Evolutionary conservation across 371 early-diverging fungal genomes (phyloP).

Genomic region (Smittium mucronatum): DNA sequence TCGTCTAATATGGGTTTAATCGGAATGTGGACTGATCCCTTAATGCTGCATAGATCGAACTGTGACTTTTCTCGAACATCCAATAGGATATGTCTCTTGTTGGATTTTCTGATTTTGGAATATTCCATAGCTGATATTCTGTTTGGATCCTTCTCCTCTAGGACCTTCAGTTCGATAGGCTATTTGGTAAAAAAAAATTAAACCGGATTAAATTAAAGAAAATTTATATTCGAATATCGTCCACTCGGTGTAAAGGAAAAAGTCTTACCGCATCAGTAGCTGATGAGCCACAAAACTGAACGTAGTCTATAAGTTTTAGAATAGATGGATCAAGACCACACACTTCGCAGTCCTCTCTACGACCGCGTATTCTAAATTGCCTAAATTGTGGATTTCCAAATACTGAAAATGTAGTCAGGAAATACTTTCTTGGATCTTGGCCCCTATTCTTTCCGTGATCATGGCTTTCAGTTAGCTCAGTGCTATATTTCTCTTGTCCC

Average conservation of each 20-base stretch:
- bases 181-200: neutral
- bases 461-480: neutral
- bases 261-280: slow-evolving; percentile 54
- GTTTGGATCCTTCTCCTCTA: slow-evolving; percentile 20
- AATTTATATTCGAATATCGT: slow-evolving; percentile 8
- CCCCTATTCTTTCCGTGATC: slow-evolving; percentile 8
- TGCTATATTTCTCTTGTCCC: neutral
- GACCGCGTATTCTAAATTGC: slow-evolving; percentile 56
- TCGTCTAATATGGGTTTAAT: slow-evolving; percentile 30
- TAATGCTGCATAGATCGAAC: slow-evolving; percentile 67
- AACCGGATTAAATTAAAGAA: slow-evolving; percentile 4
- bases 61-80: slow-evolving; percentile 79
- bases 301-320: slow-evolving; percentile 69
- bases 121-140: slow-evolving; percentile 34
- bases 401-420: slow-evolving; percentile 68
- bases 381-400: slow-evolving; percentile 58
- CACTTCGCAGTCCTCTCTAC: slow-evolving; percentile 56
- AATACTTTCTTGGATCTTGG: slow-evolving; percentile 13
- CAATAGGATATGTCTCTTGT: slow-evolving; percentile 52
- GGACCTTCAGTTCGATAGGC: slow-evolving; percentile 16
- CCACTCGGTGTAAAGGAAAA: neutral
- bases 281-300: slow-evolving; percentile 70
- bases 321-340: slow-evolving; percentile 79
- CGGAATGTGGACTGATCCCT: slow-evolving; percentile 47
- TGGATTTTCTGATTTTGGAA: slow-evolving; percentile 18